Evolutionary conservation across 1,284 basidiomycete species (phyloP), one percentile per base, ranked within the genome.

Genomic region (Pascua sp.): DNA sequence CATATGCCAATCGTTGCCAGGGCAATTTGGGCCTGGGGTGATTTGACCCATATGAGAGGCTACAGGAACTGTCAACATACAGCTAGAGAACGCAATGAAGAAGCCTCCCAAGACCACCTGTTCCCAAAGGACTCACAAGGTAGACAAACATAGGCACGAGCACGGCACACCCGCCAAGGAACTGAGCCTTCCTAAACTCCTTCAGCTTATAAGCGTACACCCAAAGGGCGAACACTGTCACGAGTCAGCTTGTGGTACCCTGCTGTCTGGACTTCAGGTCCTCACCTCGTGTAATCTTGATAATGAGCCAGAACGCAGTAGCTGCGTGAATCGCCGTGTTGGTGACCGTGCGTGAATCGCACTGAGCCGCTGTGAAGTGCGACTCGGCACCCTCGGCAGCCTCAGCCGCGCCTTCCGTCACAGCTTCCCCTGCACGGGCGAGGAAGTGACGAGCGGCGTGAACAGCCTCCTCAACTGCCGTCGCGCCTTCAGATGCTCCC

Each of bases 131-230:
- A 59, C 66, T 49, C 47, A 69, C 69, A 8, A 75, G 56, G 59
- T 76, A 77, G 12, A 77, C 58, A 16, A 68, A 67, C 64, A 73
- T 69, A 43, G 75, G 68, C 44, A 76, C 24, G 5, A 72, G 48
- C 11, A 70, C 67, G 2, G 68, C 69, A 2, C 64, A 16, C 3
- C 59, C 67, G n/a, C 57, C 55, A 9, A 69, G 47, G 44, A 69
- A 55, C 47, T 74, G 68, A 0, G 71, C 42, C 1, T 37, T n/a
- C 38, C 76, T 64, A 57, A 77, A 78, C 18, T 60, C 44, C 10
- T 73, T 76, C 4, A 79, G 56, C n/a, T n/a, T 5, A 36, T 55
- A 58, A 1, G 68, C 69, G 47, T 79, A 78, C 15, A 69, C 50
- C n/a, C 51, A 60, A 17, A 63, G 59, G 2, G 56, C 58, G 18